These are phyloP conservation scores for Bombardia bombarda DNA, from an alignment of 495 filamentous ascomycete genomes.

Conservation along the genomic window DNA sequence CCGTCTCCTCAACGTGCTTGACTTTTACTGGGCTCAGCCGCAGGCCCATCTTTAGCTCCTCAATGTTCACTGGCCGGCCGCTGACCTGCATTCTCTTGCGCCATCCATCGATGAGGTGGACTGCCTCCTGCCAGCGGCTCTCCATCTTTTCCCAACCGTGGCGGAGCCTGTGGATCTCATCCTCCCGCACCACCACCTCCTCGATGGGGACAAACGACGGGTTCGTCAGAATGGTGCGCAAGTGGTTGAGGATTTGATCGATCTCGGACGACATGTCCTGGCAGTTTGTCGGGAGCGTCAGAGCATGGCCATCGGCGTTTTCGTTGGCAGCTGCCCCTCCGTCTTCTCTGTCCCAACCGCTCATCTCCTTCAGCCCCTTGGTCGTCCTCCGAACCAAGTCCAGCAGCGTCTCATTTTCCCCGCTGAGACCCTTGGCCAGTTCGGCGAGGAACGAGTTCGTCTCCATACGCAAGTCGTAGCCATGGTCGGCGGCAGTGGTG, in stretches of 20 bases:
- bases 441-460: constrained; percentile 89
- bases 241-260: constrained; percentile 65
- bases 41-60: constrained; percentile 74
- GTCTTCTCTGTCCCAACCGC: constrained; percentile 49
- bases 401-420: constrained; percentile 86
- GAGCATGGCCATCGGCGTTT: constrained; percentile 30
- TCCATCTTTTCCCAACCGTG: constrained; percentile 91
- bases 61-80: constrained; percentile 72
- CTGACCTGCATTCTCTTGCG: constrained; percentile 70
- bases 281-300: constrained; percentile 50
- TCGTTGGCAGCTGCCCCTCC: constrained; percentile 3
- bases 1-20: constrained; percentile 41
- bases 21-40: constrained; percentile 54
- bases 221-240: constrained; percentile 79
- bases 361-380: constrained; percentile 65
- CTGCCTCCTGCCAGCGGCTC: constrained; percentile 77
- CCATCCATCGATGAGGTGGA: constrained; percentile 90
- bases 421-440: constrained; percentile 77
- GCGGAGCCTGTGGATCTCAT: constrained; percentile 74
- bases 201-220: constrained; percentile 96
- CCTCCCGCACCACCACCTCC: constrained; percentile 80
- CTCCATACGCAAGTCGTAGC: constrained; percentile 72
- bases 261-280: constrained; percentile 67
- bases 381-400: constrained; percentile 63
- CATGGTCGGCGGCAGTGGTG: constrained; percentile 44